phyloP scores from a whole-genome alignment of 2,329 filamentous ascomycete species.

The Colletotrichum incanum region DNA sequence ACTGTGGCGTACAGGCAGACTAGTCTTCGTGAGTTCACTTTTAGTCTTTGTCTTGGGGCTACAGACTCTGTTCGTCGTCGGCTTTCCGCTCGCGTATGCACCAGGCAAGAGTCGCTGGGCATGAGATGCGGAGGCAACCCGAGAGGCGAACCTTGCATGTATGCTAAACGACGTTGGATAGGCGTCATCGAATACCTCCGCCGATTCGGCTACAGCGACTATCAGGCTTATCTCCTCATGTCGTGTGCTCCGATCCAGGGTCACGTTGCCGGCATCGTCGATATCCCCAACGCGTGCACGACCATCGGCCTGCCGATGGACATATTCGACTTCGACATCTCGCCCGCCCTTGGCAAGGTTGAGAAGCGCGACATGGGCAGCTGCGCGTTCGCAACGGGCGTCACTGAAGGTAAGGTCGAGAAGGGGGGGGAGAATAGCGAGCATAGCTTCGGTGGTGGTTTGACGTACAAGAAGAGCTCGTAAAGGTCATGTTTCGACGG shows the following conservation, averaged over 20 bases:
- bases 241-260: constrained; percentile 91
- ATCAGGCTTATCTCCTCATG: constrained; percentile 89
- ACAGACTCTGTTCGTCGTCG: background rate
- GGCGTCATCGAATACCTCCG: constrained; percentile 85
- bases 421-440: constrained; percentile 63
- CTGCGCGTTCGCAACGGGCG: constrained; percentile 76
- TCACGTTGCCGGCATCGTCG: constrained; percentile 90
- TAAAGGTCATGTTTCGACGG: background rate
- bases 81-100: background rate
- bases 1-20: constrained; percentile 91
- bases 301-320: constrained; percentile 92
- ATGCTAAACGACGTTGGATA: constrained; percentile 38
- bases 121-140: background rate
- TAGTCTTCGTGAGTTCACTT: constrained; percentile 67
- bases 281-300: constrained; percentile 92
- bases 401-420: constrained; percentile 60
- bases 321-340: constrained; percentile 95
- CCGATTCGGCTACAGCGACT: constrained; percentile 78
- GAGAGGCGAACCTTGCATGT: background rate
- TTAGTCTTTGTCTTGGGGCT: background rate
- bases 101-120: background rate
- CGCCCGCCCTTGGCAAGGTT: constrained; percentile 71
- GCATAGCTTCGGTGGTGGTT: constrained; percentile 65
- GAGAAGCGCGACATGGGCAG: constrained; percentile 51
- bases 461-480: constrained; percentile 61